Conservation (phyloP, 1,284 basidiomycete genomes). For the Athelia psychrophila region DNA sequence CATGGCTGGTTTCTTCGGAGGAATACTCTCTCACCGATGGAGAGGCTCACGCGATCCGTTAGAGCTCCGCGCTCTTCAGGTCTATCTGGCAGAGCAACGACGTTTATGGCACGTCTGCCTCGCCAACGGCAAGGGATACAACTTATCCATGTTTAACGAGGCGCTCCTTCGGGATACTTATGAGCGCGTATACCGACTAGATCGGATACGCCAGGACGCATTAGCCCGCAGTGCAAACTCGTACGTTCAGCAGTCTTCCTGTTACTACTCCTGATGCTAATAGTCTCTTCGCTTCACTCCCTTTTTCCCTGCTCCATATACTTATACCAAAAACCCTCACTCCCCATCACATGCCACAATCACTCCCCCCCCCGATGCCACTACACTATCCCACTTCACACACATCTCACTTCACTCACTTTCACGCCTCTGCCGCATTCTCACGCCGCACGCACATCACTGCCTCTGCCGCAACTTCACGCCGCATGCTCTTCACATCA, state of each 20-base stretch:
- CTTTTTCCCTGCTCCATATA: too few species aligned
- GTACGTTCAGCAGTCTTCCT: neutral
- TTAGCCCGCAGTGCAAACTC: neutral
- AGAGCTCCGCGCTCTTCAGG: neutral
- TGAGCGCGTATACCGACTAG: neutral
- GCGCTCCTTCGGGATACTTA: neutral
- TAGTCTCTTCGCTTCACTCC: neutral
- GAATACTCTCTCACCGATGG: neutral
- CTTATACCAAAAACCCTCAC: too few species aligned
- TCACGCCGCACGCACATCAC: too few species aligned
- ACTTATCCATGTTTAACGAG: neutral
- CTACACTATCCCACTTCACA: too few species aligned
- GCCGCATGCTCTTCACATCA: too few species aligned
- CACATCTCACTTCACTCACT: too few species aligned
- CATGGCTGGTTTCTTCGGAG: neutral
- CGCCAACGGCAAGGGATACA: neutral
- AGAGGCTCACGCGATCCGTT: neutral
- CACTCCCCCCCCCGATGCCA: too few species aligned
- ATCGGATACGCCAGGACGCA: neutral
- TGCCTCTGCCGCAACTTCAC: too few species aligned
- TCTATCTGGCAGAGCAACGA: neutral
- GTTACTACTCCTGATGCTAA: neutral
- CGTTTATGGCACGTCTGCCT: slow-evolving; percentile 1
- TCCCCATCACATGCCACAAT: too few species aligned
- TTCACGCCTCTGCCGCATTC: too few species aligned